Percentiles rank a stretch among this genome's conserved stretches.
Evolutionary conservation across 2,329 filamentous ascomycete species (phyloP).

Genomic region (Seiridium cupressi): DNA sequence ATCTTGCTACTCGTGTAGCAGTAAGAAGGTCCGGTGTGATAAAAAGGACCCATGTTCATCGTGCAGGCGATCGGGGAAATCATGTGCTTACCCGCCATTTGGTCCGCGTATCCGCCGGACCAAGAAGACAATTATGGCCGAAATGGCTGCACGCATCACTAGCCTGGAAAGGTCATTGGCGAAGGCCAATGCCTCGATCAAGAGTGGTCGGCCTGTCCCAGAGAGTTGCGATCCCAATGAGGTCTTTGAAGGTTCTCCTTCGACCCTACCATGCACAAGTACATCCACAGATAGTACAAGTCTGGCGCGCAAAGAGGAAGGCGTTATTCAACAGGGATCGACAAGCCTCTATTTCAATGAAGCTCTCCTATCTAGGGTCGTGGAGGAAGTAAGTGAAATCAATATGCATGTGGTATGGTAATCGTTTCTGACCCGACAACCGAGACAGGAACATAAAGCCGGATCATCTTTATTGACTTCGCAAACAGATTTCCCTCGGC

Average conservation of each 20-base stretch:
- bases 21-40: constrained; percentile 30
- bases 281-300: neutral
- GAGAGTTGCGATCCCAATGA: no score
- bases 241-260: no score
- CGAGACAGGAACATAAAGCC: no score
- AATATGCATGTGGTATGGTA: no score
- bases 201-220: no score
- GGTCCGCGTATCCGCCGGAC: constrained; percentile 21
- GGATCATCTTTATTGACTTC: no score
- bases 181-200: neutral
- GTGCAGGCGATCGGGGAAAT: constrained; percentile 19
- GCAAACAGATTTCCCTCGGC: no score
- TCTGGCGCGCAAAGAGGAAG: neutral
- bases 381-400: neutral
- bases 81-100: constrained; percentile 28
- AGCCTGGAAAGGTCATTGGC: constrained; percentile 30
- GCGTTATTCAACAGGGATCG: neutral
- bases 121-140: constrained; percentile 23
- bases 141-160: constrained; percentile 34
- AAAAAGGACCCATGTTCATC: constrained; percentile 26
- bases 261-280: no score
- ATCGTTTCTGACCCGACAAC: no score
- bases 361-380: neutral
- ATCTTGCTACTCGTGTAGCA: constrained; percentile 30
- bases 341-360: neutral